phyloP scores from a whole-genome alignment of 192 early-diverging fungal genomes.

The Linnemannia schmuckeri region DNA sequence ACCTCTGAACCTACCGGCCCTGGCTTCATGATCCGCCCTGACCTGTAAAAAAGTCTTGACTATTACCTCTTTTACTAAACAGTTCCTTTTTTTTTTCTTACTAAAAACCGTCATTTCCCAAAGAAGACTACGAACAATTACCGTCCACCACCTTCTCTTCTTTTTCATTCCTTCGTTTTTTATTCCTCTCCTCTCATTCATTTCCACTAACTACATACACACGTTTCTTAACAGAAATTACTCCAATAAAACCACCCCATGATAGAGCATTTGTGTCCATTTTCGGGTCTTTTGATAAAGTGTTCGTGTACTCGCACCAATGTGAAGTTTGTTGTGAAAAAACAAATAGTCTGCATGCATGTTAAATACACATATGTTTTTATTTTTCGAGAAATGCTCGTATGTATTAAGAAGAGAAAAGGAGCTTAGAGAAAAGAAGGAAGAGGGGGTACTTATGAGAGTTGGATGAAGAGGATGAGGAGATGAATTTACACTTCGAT shows the following conservation, averaged over 20 bases:
- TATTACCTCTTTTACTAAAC: background rate
- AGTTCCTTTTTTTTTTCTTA: background rate
- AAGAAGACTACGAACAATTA: background rate
- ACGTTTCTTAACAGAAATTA: no score
- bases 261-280: background rate
- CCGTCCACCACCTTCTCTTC: background rate
- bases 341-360: no score
- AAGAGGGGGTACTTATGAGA: background rate
- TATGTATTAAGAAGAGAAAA: no score
- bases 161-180: background rate
- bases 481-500: slow-evolving; percentile 51
- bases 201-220: background rate
- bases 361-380: no score
- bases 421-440: no score
- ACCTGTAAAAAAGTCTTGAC: slow-evolving; percentile 67
- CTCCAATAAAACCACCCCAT: background rate
- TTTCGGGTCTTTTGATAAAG: no score
- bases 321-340: no score
- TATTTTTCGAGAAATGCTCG: no score
- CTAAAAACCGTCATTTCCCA: background rate
- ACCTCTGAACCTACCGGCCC: slow-evolving; percentile 91
- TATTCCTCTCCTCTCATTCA: background rate
- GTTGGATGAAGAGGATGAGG: background rate
- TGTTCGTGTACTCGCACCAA: no score
- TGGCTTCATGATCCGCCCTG: slow-evolving; percentile 86